Conservation (phyloP, 257 asterid genomes). For the Misopates orontium region DNA sequence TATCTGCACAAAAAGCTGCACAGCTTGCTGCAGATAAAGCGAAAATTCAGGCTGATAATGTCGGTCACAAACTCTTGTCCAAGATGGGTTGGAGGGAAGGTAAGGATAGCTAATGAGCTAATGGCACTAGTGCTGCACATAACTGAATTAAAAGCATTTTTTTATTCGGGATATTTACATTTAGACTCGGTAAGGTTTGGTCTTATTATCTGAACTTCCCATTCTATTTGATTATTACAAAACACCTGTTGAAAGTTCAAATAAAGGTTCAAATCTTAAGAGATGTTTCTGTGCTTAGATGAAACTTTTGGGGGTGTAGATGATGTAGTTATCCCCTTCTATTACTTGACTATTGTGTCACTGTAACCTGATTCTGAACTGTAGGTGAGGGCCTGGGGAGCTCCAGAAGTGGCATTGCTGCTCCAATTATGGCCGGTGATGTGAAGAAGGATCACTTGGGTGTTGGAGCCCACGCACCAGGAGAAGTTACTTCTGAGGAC, state of each 20-base stretch:
- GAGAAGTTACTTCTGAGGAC: conserved; percentile 84
- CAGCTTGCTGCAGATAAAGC: conserved; percentile 62
- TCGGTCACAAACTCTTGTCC: conserved; percentile 80
- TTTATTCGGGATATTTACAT: background rate
- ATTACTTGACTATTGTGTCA: no score
- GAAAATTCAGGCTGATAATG: conserved; percentile 87
- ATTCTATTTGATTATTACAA: no score
- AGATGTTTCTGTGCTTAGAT: no score
- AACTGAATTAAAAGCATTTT: background rate
- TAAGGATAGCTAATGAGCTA: conserved; percentile 27
- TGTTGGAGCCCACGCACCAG: conserved; percentile 87
- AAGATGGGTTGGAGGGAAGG: conserved; percentile 99
- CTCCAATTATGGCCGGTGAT: conserved; percentile 80
- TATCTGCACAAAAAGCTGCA: conserved; percentile 54
- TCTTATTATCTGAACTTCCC: no score
- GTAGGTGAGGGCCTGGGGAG: conserved; percentile 91
- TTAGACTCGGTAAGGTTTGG: no score
- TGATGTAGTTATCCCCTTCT: no score
- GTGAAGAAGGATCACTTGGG: conserved; percentile 83
- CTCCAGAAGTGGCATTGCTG: conserved; percentile 79
- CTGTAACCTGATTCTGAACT: background rate
- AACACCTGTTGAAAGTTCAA: no score
- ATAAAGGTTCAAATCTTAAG: no score
- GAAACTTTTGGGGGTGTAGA: no score
- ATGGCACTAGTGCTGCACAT: conserved; percentile 8